A percentile compares a stretch with the other conserved stretches of the same genome.
These are phyloP conservation scores for Nymphaea thermarum DNA, from an alignment of 164 flowering plant genomes.

Conservation along the genomic window DNA sequence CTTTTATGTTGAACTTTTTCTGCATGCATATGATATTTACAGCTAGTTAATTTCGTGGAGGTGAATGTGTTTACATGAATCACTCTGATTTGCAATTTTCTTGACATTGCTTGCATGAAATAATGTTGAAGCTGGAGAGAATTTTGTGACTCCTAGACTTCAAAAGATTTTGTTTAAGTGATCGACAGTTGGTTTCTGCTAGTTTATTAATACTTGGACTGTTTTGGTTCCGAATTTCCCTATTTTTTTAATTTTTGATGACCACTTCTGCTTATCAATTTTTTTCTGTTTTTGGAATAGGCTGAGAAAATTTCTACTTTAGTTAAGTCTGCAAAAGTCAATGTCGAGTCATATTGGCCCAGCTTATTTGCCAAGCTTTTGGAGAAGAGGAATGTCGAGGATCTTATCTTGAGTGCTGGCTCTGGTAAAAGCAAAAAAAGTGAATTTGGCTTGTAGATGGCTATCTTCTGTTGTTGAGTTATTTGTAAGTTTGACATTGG, in stretches of 20 bases:
- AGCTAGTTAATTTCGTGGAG: too few relatives aligned
- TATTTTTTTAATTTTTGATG: neutral
- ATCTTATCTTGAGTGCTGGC: constrained; percentile 10
- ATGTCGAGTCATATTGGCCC: constrained; percentile 12
- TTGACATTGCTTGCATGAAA: too few relatives aligned
- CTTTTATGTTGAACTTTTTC: too few relatives aligned
- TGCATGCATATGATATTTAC: too few relatives aligned
- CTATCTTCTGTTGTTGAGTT: neutral
- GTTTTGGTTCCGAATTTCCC: neutral
- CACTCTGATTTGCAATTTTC: too few relatives aligned
- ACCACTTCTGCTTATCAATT: neutral
- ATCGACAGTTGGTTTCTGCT: too few relatives aligned
- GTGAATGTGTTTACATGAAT: too few relatives aligned
- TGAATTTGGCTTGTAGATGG: neutral
- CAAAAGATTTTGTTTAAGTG: too few relatives aligned
- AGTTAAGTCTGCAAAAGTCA: constrained; percentile 4
- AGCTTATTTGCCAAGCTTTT: constrained; percentile 10
- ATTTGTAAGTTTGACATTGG: neutral
- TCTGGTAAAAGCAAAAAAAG: constrained; percentile 4
- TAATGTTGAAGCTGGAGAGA: too few relatives aligned
- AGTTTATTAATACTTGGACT: neutral
- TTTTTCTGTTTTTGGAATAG: neutral
- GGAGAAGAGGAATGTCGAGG: constrained; percentile 9
- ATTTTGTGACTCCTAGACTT: too few relatives aligned
- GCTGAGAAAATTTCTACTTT: constrained; percentile 11